Evolutionary conservation across 1,139 yeast genomes (phyloP).

Genomic region (Suhomyces anneliseae): DNA sequence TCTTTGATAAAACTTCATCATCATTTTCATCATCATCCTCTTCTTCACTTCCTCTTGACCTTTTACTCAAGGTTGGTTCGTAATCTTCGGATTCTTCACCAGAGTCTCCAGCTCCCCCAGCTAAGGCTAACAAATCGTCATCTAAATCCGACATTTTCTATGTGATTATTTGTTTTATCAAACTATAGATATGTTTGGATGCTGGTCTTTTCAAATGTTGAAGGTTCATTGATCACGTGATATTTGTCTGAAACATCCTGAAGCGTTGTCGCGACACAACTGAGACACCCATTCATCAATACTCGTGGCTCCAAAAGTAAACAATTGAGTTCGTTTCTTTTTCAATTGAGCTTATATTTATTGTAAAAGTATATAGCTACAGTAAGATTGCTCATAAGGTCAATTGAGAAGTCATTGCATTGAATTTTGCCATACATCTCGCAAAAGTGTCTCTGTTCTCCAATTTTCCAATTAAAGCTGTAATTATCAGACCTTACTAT

Average conservation of each 20-base stretch:
- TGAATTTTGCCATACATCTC: background rate
- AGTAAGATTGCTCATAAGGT: too few species aligned
- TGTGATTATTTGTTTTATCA: background rate
- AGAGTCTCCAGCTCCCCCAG: slow-evolving; percentile 61
- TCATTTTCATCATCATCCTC: slow-evolving; percentile 18
- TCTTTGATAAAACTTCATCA: slow-evolving; percentile 20
- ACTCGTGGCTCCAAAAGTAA: too few species aligned
- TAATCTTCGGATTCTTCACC: slow-evolving; percentile 31
- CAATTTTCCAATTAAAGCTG: slow-evolving; percentile 5
- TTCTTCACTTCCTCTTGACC: slow-evolving; percentile 13
- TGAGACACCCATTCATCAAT: too few species aligned
- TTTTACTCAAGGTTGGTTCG: slow-evolving; percentile 23
- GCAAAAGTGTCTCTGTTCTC: slow-evolving; percentile 5
- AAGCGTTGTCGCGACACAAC: background rate
- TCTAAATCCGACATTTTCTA: slow-evolving; percentile 60
- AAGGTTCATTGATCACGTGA: background rate
- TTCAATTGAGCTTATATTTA: too few species aligned
- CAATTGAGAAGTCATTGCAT: too few species aligned
- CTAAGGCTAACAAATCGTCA: slow-evolving; percentile 88
- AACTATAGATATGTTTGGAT: background rate
- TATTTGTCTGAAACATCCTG: background rate
- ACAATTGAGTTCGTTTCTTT: too few species aligned
- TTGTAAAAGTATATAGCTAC: too few species aligned
- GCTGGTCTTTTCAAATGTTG: slow-evolving; percentile 3
- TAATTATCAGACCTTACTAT: slow-evolving; percentile 11